Evolutionary conservation across 768 basidiomycete genomes (phyloP).

Genomic region (Piloderma croceum): DNA sequence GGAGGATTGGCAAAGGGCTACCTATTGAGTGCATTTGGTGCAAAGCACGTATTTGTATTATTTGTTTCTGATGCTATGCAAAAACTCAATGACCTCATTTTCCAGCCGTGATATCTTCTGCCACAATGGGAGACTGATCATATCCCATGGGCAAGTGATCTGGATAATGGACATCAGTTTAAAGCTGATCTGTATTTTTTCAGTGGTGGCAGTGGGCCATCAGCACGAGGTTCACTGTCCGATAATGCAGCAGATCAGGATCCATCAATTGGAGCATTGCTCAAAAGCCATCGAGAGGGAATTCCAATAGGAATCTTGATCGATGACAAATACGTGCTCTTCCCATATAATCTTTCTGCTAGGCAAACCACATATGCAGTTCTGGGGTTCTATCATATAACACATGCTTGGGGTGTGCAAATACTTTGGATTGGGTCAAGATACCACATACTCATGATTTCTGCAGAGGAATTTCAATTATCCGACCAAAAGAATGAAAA

Average conservation of each 20-base stretch:
- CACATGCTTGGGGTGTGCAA: conserved; percentile 72
- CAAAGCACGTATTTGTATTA: conserved; percentile 42
- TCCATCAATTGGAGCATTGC: conserved; percentile 63
- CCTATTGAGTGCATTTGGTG: conserved; percentile 64
- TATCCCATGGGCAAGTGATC: conserved; percentile 85
- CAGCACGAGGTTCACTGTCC: conserved; percentile 37
- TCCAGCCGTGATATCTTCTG: conserved; percentile 64
- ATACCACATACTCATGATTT: too few relatives aligned
- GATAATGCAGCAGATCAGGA: conserved; percentile 46
- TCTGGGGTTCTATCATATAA: conserved; percentile 69
- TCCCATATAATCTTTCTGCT: conserved; percentile 61
- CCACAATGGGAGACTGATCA: conserved; percentile 61
- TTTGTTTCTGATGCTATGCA: not conserved
- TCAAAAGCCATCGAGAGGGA: conserved; percentile 47
- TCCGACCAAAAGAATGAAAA: too few relatives aligned
- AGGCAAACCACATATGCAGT: conserved; percentile 47
- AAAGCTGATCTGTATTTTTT: not conserved
- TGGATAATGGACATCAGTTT: conserved; percentile 1
- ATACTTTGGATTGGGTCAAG: too few relatives aligned
- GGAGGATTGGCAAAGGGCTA: conserved; percentile 66
- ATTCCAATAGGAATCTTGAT: conserved; percentile 66
- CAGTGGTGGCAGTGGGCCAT: conserved; percentile 65
- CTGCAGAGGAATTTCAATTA: too few relatives aligned
- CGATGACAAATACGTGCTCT: conserved; percentile 67
- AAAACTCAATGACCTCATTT: conserved; percentile 8